These are phyloP conservation scores for Rhytidiadelphus loreus DNA, from an alignment of 225 moss, liverwort and hornwort species.

Conservation along the genomic window DNA sequence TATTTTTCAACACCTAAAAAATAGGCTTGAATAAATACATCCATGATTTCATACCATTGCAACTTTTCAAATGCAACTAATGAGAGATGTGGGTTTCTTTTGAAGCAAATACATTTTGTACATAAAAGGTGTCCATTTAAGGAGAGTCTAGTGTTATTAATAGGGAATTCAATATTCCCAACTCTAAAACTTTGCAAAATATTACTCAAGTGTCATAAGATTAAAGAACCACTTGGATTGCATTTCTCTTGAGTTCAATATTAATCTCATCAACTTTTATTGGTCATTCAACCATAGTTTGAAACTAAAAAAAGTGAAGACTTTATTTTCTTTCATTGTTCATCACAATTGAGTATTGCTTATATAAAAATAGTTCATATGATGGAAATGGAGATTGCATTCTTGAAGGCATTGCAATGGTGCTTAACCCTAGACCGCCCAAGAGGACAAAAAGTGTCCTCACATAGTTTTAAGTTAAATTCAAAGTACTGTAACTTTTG, in stretches of 20 bases:
- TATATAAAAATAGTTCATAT: neutral
- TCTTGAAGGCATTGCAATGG: neutral
- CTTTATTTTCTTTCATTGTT: neutral
- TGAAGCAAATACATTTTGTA: neutral
- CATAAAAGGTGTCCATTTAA: neutral
- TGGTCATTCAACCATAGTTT: neutral
- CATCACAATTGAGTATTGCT: neutral
- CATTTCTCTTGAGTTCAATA: neutral
- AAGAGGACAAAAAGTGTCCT: too few relatives aligned
- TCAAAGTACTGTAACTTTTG: too few relatives aligned
- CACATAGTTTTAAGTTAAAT: too few relatives aligned
- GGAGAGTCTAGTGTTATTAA: neutral
- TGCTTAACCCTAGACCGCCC: too few relatives aligned
- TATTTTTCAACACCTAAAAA: too few relatives aligned
- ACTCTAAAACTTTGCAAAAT: neutral
- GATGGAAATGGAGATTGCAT: neutral
- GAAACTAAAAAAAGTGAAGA: neutral
- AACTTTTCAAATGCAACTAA: neutral
- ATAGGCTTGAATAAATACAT: neutral
- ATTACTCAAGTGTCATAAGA: neutral
- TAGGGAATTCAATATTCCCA: neutral
- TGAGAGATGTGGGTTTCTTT: fast-evolving
- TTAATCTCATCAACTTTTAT: neutral
- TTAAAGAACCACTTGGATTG: neutral
- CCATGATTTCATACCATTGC: neutral